A percentile compares a stretch with the other conserved stretches of the same genome.
Evolutionary conservation across 2,329 filamentous ascomycete genomes (phyloP).

Genomic region (Talaromyces atroroseus): DNA sequence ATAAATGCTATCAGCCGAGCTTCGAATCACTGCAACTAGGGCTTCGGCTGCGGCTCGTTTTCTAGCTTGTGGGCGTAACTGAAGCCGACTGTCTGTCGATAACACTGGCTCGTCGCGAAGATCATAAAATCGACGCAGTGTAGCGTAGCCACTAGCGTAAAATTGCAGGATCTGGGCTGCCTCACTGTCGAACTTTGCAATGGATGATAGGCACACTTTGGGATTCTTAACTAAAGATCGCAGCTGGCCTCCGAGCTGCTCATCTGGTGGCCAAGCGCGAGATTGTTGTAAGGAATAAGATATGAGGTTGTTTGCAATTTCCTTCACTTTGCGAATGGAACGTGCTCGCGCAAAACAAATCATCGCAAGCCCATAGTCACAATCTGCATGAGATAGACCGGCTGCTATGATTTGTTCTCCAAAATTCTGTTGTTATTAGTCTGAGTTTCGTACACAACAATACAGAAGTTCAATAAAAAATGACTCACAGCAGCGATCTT

Average conservation of each 20-base stretch:
- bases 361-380: slow-evolving; percentile 70
- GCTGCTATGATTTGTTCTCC: slow-evolving; percentile 63
- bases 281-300: slow-evolving; percentile 84
- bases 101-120: slow-evolving; percentile 65
- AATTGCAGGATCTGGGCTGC: slow-evolving; percentile 78
- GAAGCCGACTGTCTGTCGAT: slow-evolving; percentile 33
- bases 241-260: slow-evolving; percentile 69
- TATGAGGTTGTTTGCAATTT: slow-evolving; percentile 79
- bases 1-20: slow-evolving; percentile 82
- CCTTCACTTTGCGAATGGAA: slow-evolving; percentile 69
- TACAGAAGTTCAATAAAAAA: not conserved
- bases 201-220: slow-evolving; percentile 62
- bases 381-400: slow-evolving; percentile 57
- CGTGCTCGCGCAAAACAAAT: slow-evolving; percentile 89
- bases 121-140: slow-evolving; percentile 82
- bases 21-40: slow-evolving; percentile 76
- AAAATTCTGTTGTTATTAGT: slow-evolving; percentile 58
- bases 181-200: slow-evolving; percentile 70
- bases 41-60: slow-evolving; percentile 67
- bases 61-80: slow-evolving; percentile 51
- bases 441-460: not conserved
- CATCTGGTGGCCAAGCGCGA: slow-evolving; percentile 65
- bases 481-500: slow-evolving; percentile 71
- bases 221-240: slow-evolving; percentile 65
- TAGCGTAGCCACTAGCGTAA: slow-evolving; percentile 87